phyloP scores from a whole-genome alignment of 73 alveolate species.

The Paramecium tetraurelia region DNA sequence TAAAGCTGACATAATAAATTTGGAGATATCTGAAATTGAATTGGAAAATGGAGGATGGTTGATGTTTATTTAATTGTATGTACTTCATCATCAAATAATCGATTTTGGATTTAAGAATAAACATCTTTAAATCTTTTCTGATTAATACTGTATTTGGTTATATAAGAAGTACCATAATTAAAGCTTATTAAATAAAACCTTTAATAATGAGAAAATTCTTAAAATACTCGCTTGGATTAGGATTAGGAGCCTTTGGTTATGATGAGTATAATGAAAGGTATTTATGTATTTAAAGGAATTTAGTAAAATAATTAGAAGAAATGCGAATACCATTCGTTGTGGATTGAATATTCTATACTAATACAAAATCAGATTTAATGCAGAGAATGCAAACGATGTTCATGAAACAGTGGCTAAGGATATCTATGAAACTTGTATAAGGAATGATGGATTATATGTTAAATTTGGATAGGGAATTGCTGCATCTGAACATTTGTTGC shows the following conservation, averaged over 20 bases:
- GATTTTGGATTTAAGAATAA: background rate
- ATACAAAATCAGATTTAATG: constrained; percentile 43
- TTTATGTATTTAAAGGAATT: background rate
- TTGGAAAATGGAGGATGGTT: background rate
- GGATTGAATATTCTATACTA: constrained; percentile 43
- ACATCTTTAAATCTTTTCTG: background rate
- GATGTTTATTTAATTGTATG: background rate
- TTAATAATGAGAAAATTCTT: background rate
- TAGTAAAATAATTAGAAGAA: constrained; percentile 47
- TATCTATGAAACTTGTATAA: constrained; percentile 52
- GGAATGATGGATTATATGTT: constrained; percentile 68
- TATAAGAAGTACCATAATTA: background rate
- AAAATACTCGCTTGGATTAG: background rate
- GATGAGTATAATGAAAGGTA: constrained; percentile 25
- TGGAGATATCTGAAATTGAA: background rate
- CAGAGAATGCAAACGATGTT: constrained; percentile 53
- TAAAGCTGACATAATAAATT: background rate
- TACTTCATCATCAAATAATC: background rate
- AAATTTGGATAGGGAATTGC: constrained; percentile 70
- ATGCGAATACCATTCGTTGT: constrained; percentile 39
- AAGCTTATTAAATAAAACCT: background rate
- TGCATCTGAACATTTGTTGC: constrained; percentile 63
- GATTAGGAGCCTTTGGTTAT: background rate
- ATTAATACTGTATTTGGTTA: background rate
- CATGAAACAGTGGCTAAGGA: constrained; percentile 65